Conservation (phyloP, 441 rosid genomes). For the Populus hybrid region DNA sequence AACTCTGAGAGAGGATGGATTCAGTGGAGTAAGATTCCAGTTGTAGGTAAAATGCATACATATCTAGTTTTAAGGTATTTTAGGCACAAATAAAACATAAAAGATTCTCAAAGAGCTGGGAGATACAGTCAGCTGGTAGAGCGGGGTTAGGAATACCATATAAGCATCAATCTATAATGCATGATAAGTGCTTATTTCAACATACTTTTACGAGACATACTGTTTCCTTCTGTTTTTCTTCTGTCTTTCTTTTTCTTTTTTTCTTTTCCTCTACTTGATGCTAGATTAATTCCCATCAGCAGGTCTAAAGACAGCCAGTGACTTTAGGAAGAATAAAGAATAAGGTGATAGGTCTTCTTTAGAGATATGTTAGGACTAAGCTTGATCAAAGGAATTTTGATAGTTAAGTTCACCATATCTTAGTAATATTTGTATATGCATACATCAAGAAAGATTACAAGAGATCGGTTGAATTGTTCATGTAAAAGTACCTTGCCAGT, state of each 20-base stretch:
- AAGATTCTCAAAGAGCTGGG: background rate
- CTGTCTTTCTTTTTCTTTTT: background rate
- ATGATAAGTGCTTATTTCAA: background rate
- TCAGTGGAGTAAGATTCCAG: background rate
- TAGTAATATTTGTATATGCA: background rate
- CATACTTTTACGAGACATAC: background rate
- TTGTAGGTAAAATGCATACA: background rate
- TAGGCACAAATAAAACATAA: background rate
- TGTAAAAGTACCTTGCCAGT: slow-evolving; percentile 74
- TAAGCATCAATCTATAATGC: background rate
- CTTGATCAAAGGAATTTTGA: background rate
- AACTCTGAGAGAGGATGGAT: background rate
- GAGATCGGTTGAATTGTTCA: background rate
- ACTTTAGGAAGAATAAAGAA: background rate
- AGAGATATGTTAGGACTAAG: background rate
- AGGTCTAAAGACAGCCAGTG: background rate
- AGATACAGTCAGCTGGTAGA: background rate
- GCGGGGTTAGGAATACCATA: background rate
- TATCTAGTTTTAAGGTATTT: background rate
- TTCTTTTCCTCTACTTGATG: background rate
- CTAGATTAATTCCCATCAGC: background rate
- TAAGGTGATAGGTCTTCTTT: background rate
- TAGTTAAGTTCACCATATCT: background rate
- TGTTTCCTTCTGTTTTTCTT: background rate
- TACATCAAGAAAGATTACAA: background rate